These are phyloP conservation scores for Volvariella surrecta DNA, from an alignment of 1,284 basidiomycete species.

Conservation along the genomic window DNA sequence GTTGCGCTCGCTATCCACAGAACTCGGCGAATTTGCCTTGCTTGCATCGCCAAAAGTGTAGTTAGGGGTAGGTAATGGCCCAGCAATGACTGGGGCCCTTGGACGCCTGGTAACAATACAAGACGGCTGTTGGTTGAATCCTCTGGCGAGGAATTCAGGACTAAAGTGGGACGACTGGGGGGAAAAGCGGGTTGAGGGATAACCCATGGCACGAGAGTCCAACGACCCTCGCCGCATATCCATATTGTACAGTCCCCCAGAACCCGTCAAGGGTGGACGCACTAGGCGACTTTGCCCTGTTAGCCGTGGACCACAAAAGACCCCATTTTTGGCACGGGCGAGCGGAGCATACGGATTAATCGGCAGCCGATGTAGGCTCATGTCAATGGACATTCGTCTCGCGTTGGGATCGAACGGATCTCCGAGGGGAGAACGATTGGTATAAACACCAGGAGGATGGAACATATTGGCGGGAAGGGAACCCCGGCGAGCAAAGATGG, in stretches of 20 bases:
- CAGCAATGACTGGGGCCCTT: slow-evolving; percentile 48
- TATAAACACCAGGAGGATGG: slow-evolving; percentile 13
- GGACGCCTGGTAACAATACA: slow-evolving; percentile 43
- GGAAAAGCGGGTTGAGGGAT: slow-evolving; percentile 20
- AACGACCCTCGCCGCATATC: slow-evolving; percentile 38
- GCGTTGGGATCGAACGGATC: slow-evolving; percentile 34
- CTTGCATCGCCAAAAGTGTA: slow-evolving; percentile 62
- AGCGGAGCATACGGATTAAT: slow-evolving; percentile 54
- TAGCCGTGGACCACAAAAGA: slow-evolving; percentile 30
- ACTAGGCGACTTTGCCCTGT: slow-evolving; percentile 11
- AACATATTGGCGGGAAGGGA: slow-evolving; percentile 42
- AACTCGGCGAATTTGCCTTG: slow-evolving; percentile 34
- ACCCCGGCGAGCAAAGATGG: slow-evolving; percentile 26
- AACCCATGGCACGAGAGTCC: slow-evolving; percentile 27
- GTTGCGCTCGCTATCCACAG: slow-evolving; percentile 38
- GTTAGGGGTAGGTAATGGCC: slow-evolving; percentile 59
- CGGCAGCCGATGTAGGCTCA: slow-evolving; percentile 49
- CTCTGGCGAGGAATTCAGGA: slow-evolving; percentile 28
- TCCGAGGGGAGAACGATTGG: slow-evolving; percentile 18
- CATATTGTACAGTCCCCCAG: slow-evolving; percentile 16
- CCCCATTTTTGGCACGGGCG: slow-evolving; percentile 47
- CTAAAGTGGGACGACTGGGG: slow-evolving; percentile 29
- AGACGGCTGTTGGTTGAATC: slow-evolving; percentile 35
- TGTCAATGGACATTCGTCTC: slow-evolving; percentile 52
- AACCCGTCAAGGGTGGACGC: slow-evolving; percentile 20